These are phyloP conservation scores for Mycoemilia scoparia DNA, from an alignment of 192 early-diverging fungal genomes.

Conservation along the genomic window DNA sequence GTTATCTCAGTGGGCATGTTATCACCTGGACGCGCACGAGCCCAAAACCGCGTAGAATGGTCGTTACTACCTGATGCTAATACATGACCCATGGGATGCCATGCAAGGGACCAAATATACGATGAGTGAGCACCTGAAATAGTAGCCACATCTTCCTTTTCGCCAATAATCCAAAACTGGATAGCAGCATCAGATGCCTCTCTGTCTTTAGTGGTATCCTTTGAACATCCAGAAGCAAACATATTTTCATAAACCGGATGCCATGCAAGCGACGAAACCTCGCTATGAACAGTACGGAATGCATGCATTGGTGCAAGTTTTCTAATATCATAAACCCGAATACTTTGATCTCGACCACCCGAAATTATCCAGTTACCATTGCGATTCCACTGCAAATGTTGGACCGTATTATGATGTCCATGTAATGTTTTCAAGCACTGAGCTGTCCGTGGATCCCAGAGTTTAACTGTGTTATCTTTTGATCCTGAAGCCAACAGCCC, in stretches of 20 bases:
- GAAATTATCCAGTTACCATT: slow-evolving; percentile 96
- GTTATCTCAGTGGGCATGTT: slow-evolving; percentile 20
- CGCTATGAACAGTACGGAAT: slow-evolving; percentile 73
- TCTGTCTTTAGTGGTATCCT: slow-evolving; percentile 65
- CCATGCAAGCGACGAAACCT: slow-evolving; percentile 82
- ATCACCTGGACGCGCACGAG: slow-evolving; percentile 71
- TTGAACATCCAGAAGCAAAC: slow-evolving; percentile 80
- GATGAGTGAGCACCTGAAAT: slow-evolving; percentile 74
- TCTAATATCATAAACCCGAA: slow-evolving; percentile 89
- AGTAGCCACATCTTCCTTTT: slow-evolving; percentile 16
- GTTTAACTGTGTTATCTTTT: slow-evolving; percentile 87
- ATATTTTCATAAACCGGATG: slow-evolving; percentile 85
- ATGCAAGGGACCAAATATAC: slow-evolving; percentile 87
- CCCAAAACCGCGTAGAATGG: slow-evolving; percentile 91
- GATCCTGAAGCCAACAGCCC: slow-evolving; percentile 83
- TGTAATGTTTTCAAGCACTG: slow-evolving; percentile 73
- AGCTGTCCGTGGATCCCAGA: slow-evolving; percentile 92
- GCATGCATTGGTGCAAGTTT: slow-evolving; percentile 71
- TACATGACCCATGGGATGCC: slow-evolving; percentile 93
- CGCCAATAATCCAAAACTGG: slow-evolving; percentile 64
- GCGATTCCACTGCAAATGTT: slow-evolving; percentile 81
- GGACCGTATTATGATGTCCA: slow-evolving; percentile 84
- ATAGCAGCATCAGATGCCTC: slow-evolving; percentile 17
- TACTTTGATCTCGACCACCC: slow-evolving; percentile 71
- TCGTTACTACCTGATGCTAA: slow-evolving; percentile 90